Base-by-base conservation (phyloP, 2,329 filamentous ascomycete species). In the Paradendryphiella salina region DNA sequence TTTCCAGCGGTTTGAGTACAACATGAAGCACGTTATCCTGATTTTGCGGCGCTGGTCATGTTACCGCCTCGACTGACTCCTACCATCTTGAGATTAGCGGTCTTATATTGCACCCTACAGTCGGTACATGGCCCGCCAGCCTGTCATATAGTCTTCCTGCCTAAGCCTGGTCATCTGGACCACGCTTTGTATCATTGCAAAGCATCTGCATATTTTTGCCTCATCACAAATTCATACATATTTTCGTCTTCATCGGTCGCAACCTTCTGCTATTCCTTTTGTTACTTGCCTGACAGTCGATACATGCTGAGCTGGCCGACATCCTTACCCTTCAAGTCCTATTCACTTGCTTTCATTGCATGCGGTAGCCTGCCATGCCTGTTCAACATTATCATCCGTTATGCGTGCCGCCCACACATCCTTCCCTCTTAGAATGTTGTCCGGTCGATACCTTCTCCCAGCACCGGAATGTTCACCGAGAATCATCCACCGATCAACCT, bases 251-350 rank as follows among this genome's bases (percentile, higher is more conserved):
- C 45, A 42, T 63, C 62, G 56, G 60, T 54, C 61, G 65, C 65
- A 63, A 71, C 70, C 64, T 59, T 57, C 61, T 74, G 73, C 75
- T 74, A 74, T 73, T 77, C 73, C 68, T 77, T 69, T 65, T 69
- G 71, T 72, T 70, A 73, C 70, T 70, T 63, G 61, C 70, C 70
- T 59, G 66, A 75, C 72, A 70, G 73, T 77, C 74, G 65, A 75
- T 75, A 57, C 55, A 53, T 57, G 52, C 47, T 61, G 49, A 54
- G 43, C 63, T 65, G 75, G 33, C 40, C 48, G 49, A 57, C 57
- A 58, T 76, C 76, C 72, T 76, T 75, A 70, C 57, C 57, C 57
- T 59, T 62, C 59, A 66, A 59, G 61, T 67, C 65, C 56, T 65
- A 61, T 66, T 66, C 56, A 45, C 45, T 38, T 53, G 42, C 41